These are phyloP conservation scores for Niveomyces coronatus DNA, from an alignment of 2,329 filamentous ascomycete species.

Conservation along the genomic window DNA sequence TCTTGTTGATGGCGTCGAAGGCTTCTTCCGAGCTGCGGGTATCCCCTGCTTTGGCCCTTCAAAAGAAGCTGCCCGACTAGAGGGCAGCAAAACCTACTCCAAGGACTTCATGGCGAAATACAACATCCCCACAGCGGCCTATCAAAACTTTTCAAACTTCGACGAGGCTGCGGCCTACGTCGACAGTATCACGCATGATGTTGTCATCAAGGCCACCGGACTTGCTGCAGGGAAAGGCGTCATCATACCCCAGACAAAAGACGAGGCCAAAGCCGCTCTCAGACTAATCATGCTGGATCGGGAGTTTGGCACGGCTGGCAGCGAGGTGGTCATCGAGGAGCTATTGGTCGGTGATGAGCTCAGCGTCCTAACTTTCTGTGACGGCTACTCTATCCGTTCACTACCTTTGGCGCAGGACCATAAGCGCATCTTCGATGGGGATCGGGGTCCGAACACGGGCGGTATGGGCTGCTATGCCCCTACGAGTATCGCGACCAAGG, in stretches of 20 bases:
- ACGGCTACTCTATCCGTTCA: constrained; percentile 74
- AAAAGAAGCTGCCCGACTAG: constrained; percentile 75
- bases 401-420: constrained; percentile 92
- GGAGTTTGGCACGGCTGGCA: constrained; percentile 77
- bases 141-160: constrained; percentile 79
- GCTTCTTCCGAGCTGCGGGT: constrained; percentile 63
- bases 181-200: constrained; percentile 55
- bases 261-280: constrained; percentile 73
- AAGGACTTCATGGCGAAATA: constrained; percentile 97
- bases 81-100: constrained; percentile 93
- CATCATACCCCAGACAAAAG: constrained; percentile 70
- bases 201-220: constrained; percentile 91
- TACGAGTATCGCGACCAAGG: constrained; percentile 67
- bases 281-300: constrained; percentile 84
- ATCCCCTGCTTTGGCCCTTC: constrained; percentile 82
- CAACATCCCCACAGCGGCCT: constrained; percentile 81
- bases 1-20: constrained; percentile 83
- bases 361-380: constrained; percentile 82
- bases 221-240: constrained; percentile 94
- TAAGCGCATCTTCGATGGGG: constrained; percentile 86
- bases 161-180: constrained; percentile 65
- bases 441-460: constrained; percentile 85
- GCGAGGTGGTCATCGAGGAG: constrained; percentile 93
- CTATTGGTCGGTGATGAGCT: constrained; percentile 86
- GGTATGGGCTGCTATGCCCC: constrained; percentile 97